Evolutionary conservation across 2,329 filamentous ascomycete species (phyloP).

Genomic region (Calonectria crousiana): DNA sequence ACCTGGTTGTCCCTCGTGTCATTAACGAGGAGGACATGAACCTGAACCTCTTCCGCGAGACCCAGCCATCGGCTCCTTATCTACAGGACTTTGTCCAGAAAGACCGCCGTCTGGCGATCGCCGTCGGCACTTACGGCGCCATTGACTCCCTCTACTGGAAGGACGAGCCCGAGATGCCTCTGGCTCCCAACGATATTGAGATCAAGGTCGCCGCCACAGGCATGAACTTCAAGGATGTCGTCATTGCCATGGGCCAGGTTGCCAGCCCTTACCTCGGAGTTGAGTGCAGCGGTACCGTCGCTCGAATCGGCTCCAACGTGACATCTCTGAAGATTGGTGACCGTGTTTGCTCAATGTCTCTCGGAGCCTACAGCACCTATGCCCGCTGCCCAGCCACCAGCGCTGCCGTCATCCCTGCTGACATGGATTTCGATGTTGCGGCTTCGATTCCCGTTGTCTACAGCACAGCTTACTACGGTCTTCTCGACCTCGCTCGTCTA

Average conservation of each 20-base stretch:
- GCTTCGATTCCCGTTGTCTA: constrained; percentile 33
- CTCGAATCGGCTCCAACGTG: constrained; percentile 52
- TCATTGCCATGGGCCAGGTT: constrained; percentile 57
- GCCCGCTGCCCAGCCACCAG: constrained; percentile 58
- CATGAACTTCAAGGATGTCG: constrained; percentile 61
- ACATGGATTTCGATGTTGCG: constrained; percentile 25
- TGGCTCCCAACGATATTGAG: constrained; percentile 54
- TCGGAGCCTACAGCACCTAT: constrained; percentile 30
- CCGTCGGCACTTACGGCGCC: constrained; percentile 53
- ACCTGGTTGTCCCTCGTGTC: constrained; percentile 46
- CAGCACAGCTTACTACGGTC: constrained; percentile 35
- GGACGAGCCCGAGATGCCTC: constrained; percentile 45
- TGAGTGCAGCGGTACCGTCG: constrained; percentile 55
- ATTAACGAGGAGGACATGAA: constrained; percentile 44
- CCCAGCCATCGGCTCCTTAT: constrained; percentile 41
- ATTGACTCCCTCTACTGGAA: constrained; percentile 57
- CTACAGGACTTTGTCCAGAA: constrained; percentile 53
- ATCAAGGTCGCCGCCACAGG: constrained; percentile 58
- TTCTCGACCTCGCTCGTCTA: constrained; percentile 30
- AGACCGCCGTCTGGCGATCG: constrained; percentile 50
- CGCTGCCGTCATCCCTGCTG: constrained; percentile 24
- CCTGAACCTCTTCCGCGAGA: constrained; percentile 42
- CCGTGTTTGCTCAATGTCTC: constrained; percentile 30
- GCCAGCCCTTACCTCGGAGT: constrained; percentile 50
- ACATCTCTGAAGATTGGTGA: constrained; percentile 23